Percentiles rank a stretch among this genome's conserved stretches.
These are phyloP conservation scores for Cryptosporidium xiaoi DNA, from an alignment of 169 alveolate species.

Conservation along the genomic window DNA sequence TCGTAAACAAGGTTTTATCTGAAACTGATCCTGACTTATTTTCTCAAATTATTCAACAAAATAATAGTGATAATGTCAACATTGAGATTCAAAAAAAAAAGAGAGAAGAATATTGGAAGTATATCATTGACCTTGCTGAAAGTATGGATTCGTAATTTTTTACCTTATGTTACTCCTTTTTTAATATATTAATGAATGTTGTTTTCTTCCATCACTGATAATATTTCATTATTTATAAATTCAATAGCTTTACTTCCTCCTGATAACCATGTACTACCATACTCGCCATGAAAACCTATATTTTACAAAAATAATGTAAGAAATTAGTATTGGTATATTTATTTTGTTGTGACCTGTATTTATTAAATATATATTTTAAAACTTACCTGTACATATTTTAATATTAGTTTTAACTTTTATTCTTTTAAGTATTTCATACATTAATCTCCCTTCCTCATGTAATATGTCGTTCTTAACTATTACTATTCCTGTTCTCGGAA, in stretches of 20 bases:
- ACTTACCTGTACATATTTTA: constrained; percentile 32
- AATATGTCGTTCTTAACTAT: constrained; percentile 41
- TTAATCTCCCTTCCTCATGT: constrained; percentile 46
- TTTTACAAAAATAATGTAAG: background rate
- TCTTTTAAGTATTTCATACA: constrained; percentile 32
- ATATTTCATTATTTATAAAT: constrained; percentile 28
- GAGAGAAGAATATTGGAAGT: constrained; percentile 71
- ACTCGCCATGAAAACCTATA: constrained; percentile 63
- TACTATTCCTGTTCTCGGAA: constrained; percentile 53
- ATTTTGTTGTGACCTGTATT: background rate
- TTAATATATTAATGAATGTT: too few relatives aligned
- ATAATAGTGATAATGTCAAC: constrained; percentile 25
- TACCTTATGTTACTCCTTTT: too few relatives aligned
- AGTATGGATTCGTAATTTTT: constrained; percentile 7
- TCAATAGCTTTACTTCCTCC: constrained; percentile 50
- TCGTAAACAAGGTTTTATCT: constrained; percentile 77
- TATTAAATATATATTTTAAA: background rate
- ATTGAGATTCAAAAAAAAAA: constrained; percentile 37
- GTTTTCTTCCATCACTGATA: too few relatives aligned
- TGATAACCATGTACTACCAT: constrained; percentile 43
- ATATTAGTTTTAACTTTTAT: constrained; percentile 12
- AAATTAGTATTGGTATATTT: background rate
- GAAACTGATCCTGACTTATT: constrained; percentile 80
- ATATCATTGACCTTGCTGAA: constrained; percentile 66
- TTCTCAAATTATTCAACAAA: constrained; percentile 51